Base-by-base conservation (phyloP, 306 rosid genomes). In the Vicia sativa region DNA sequence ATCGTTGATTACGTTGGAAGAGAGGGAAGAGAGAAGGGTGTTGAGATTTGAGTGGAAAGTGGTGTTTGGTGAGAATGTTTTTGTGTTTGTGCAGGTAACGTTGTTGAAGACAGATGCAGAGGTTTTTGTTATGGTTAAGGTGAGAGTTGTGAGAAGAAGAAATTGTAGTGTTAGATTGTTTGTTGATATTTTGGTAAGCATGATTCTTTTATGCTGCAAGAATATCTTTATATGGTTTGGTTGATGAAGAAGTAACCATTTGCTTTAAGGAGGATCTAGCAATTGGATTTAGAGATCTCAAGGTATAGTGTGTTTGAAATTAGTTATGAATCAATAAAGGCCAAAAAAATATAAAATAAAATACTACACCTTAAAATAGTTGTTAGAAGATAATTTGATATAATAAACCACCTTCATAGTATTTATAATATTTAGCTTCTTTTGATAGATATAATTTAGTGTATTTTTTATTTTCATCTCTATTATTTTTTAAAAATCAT, bases 41-140 rank as follows among this genome's bases (percentile, higher is more conserved):
- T 63, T 69, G 55, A 79, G 81, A 68, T 76, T 82, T 54, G 10
- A 0, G 6, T 68, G 52, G 35, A 73, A 82, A 68, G 83, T 67
- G 71, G 48, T 59, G 67, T 82, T 82, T 13, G 58, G 71, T 50
- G 81, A 42, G 64, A 75, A 82, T 5, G 83, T 67, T 2, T 14
- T 9, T 62, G 53, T 72, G 79, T n/a, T 67, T 3, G 68, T 56
- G 72, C 85, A 81, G 67, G 57, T 81, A 3, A 63, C 79, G 31
- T 77, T 62, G 71, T 81, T 72, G 82, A 81, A 81, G 0, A 81
- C 74, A 0, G 85, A 77, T 21, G 82, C 85, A 1, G 79, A 71
- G 25, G 84, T 67, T 71, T 48, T 13, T 18, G 58, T 71, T 7
- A 63, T 43, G 16, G 44, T 3, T 23, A 73, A 6, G 0, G 19